Percentiles rank a stretch among this genome's conserved stretches.
Conservation (phyloP, 2,329 filamentous ascomycete species). For the Epichloe glyceriae region DNA sequence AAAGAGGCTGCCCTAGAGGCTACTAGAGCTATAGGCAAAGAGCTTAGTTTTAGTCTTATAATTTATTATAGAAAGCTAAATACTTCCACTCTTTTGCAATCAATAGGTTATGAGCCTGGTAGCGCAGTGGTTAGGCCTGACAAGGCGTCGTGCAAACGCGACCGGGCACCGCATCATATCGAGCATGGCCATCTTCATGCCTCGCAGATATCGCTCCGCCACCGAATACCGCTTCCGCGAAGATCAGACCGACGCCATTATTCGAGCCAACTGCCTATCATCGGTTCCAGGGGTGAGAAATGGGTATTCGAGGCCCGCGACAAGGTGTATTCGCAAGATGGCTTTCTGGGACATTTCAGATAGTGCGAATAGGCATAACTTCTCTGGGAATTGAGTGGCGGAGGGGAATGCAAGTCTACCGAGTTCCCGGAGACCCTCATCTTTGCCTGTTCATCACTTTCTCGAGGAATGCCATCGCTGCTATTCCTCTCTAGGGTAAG, state of each 20-base stretch:
- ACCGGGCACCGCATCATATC: too few relatives aligned
- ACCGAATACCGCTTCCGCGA: background rate
- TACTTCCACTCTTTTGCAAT: too few relatives aligned
- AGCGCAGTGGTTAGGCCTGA: too few relatives aligned
- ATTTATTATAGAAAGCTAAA: too few relatives aligned
- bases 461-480: too few relatives aligned
- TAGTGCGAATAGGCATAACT: background rate
- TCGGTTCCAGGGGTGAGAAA: background rate
- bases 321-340: background rate
- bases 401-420: background rate
- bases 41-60: too few relatives aligned
- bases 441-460: too few relatives aligned
- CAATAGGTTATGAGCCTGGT: too few relatives aligned
- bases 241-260: background rate
- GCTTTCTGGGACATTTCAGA: background rate
- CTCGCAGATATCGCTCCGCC: background rate
- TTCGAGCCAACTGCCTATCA: background rate
- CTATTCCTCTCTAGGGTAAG: too few relatives aligned
- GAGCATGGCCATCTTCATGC: background rate
- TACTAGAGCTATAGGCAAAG: too few relatives aligned
- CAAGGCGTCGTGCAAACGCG: too few relatives aligned
- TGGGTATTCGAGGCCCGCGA: background rate
- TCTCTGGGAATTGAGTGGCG: background rate
- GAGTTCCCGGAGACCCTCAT: background rate
- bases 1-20: too few relatives aligned